Evolutionary conservation across 495 filamentous ascomycete species (phyloP), one percentile per base, ranked within the genome.

Genomic region (Friedmanniomyces endolithicus): DNA sequence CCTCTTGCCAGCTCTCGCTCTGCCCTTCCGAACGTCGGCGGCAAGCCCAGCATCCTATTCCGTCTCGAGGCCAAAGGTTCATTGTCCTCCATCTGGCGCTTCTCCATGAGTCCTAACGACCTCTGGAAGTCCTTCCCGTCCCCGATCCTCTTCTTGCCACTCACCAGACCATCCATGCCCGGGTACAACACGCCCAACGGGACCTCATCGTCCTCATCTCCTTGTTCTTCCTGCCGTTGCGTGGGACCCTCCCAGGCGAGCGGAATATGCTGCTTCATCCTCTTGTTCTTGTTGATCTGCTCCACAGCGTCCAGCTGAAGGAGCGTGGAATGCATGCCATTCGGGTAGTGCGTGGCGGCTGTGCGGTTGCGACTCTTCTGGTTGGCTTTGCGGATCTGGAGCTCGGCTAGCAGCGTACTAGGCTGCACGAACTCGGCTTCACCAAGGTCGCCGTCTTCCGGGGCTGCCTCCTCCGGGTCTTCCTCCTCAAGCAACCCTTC

Each of bases 301-400:
- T 87, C 88, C 24, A 95, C 89, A 4, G 87, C 86, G 60, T 98
- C 90, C 44, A 97, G 75, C 65, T 98, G 79, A 1, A 98, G 75
- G 1, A 98, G 75, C 0, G 94, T 97, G n/a, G 84, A 83, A 41
- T 87, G 86, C 71, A 94, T 79, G 6, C 89, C 89, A 40, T 83
- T 79, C 11, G 85, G 83, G 58, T 78, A 84, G 0, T 78, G 75
- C 33, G 74, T 79, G 24, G 80, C 72, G 6, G 79, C 77, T 1
- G 85, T 86, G 11, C 83, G 79, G 35, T 77, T 88, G 43, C 92
- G 80, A 45, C 78, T 74, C 66, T 86, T 85, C 60, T 88, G 80
- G 58, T 90, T 85, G 35, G 83, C 79, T 65, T 97, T 97, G 25
- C 92, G 81, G 46, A 92, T 71, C 67, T 95, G 86, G 17, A 98